Evolutionary conservation across 2,329 filamentous ascomycete species (phyloP).

Genomic region (Ophiognomonia clavigignenti-juglandacearum): DNA sequence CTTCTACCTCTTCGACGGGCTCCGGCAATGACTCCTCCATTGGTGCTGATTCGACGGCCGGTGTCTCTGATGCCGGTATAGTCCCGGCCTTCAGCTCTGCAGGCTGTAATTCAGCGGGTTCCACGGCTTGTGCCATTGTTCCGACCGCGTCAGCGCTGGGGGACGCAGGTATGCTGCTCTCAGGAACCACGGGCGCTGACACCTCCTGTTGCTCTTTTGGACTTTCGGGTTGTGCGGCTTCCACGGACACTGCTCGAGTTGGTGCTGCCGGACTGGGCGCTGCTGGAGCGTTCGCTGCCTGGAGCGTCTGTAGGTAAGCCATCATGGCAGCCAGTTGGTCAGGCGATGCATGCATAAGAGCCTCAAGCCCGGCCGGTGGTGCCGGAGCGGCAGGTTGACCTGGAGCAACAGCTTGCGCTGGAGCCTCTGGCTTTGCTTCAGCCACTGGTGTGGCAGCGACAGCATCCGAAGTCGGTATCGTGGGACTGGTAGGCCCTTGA

Average conservation of each 20-base stretch:
- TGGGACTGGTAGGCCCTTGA: not conserved
- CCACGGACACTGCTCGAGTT: no score
- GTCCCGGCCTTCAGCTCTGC: not conserved
- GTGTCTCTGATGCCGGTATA: not conserved
- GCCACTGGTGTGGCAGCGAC: no score
- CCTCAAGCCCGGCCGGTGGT: not conserved
- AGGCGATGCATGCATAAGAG: not conserved
- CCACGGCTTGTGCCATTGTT: not conserved
- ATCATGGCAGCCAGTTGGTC: conserved; percentile 2
- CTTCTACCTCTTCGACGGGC: not conserved
- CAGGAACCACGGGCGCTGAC: not conserved
- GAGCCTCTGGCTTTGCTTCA: no score
- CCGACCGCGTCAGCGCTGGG: not conserved
- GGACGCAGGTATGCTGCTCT: not conserved
- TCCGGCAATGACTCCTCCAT: not conserved
- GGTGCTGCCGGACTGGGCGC: not conserved
- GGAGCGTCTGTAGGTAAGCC: not conserved
- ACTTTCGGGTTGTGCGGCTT: not conserved
- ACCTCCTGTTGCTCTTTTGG: not conserved
- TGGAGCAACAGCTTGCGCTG: not conserved
- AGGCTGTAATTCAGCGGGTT: not conserved
- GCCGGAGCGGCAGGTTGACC: not conserved
- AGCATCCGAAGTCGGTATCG: no score
- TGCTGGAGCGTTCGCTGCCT: not conserved
- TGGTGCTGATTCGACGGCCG: not conserved